A percentile compares a stretch with the other conserved stretches of the same genome.
Conservation (phyloP, 2,329 filamentous ascomycete genomes). For the Cordyceps sp. region DNA sequence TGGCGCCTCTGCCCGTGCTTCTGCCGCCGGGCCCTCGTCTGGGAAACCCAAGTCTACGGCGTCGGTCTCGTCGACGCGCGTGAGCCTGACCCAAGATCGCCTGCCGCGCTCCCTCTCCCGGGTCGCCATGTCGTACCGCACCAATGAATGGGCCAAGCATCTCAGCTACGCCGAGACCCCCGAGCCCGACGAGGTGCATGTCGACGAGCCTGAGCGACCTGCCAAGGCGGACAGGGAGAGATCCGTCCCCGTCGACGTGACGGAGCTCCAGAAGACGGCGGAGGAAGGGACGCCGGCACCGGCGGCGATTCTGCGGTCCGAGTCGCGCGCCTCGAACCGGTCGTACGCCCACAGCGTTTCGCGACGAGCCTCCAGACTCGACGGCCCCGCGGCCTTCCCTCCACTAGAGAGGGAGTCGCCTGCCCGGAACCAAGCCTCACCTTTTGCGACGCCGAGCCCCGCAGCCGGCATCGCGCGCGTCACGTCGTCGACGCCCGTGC, state of each 20-base stretch:
- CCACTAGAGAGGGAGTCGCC: not conserved
- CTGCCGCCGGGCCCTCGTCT: constrained; percentile 7
- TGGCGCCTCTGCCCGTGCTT: constrained; percentile 2
- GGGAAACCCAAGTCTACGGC: constrained; percentile 21
- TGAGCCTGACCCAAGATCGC: constrained; percentile 38
- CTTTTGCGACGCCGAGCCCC: constrained; percentile 4
- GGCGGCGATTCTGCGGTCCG: constrained; percentile 10
- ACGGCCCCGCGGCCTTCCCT: not conserved
- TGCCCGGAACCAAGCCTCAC: constrained; percentile 5
- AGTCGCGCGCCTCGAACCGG: constrained; percentile 11
- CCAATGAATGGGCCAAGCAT: constrained; percentile 94
- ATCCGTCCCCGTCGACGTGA: constrained; percentile 44
- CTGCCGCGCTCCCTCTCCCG: constrained; percentile 59
- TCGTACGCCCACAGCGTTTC: constrained; percentile 5
- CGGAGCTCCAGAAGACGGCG: constrained; percentile 48
- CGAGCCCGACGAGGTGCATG: constrained; percentile 41
- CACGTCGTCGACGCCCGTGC: constrained; percentile 3
- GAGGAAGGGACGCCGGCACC: constrained; percentile 26
- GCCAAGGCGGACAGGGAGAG: constrained; percentile 23
- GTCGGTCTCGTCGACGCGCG: constrained; percentile 24
- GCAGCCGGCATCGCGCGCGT: not conserved
- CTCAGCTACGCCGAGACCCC: constrained; percentile 61
- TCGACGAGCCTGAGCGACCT: constrained; percentile 18
- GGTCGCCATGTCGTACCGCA: constrained; percentile 69
- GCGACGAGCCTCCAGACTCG: constrained; percentile 2